Conservation (phyloP, 495 filamentous ascomycete genomes). For the Neurospora sp. region DNA sequence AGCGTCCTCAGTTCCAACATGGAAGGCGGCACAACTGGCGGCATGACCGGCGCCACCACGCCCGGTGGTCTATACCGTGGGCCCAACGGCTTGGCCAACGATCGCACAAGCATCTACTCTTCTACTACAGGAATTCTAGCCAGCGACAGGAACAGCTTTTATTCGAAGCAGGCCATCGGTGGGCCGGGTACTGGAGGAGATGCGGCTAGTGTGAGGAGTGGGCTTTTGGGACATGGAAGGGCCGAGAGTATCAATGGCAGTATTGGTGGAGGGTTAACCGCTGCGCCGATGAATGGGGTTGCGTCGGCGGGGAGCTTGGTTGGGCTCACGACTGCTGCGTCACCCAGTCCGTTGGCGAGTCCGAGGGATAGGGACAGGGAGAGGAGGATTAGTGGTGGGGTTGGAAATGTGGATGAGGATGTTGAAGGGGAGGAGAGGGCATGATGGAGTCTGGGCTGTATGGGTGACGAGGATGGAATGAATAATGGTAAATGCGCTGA, state of each 20-base stretch:
- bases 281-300: not conserved
- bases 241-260: slow-evolving; percentile 77
- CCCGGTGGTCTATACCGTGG: slow-evolving; percentile 54
- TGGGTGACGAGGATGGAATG: not conserved
- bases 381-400: slow-evolving; percentile 5
- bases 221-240: slow-evolving; percentile 60
- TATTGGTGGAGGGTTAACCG: slow-evolving; percentile 40
- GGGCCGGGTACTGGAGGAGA: slow-evolving; percentile 59
- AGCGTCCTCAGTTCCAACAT: slow-evolving; percentile 77
- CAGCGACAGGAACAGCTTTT: slow-evolving; percentile 74
- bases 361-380: slow-evolving; percentile 35
- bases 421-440: slow-evolving; percentile 1
- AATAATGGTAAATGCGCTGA: not conserved
- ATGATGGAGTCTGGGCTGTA: not conserved
- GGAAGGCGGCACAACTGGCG: slow-evolving; percentile 27
- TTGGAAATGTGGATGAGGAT: slow-evolving; percentile 16
- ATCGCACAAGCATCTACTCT: slow-evolving; percentile 82
- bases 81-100: slow-evolving; percentile 55
- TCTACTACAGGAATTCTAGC: slow-evolving; percentile 53
- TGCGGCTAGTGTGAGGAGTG: slow-evolving; percentile 69
- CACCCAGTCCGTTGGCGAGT: slow-evolving; percentile 51
- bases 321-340: slow-evolving; percentile 7
- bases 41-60: slow-evolving; percentile 19
- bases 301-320: not conserved
- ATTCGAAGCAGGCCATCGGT: slow-evolving; percentile 53